A percentile compares a stretch with the other conserved stretches of the same genome.
phyloP scores from a whole-genome alignment of 345 rosid genomes.

The Mallotus nudiflorus region DNA sequence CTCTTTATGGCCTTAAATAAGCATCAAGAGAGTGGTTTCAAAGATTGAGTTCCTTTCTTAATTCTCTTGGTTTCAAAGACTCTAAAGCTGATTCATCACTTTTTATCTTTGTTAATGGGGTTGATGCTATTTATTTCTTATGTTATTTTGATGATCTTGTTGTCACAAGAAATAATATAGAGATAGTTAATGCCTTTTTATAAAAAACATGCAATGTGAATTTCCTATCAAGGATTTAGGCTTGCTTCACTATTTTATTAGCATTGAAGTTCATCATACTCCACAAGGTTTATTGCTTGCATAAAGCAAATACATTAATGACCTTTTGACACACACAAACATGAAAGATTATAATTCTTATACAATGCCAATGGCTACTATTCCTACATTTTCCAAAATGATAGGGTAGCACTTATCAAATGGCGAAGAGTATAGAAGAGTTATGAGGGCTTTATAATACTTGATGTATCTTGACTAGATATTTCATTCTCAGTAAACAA shows the following conservation, averaged over 20 bases:
- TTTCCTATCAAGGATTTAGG: not conserved
- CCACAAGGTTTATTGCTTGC: not conserved
- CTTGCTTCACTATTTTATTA: not conserved
- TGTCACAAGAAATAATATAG: not conserved
- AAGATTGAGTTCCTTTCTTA: not conserved
- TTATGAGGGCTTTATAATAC: not conserved
- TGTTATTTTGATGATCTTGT: constrained; percentile 3
- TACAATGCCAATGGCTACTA: not conserved
- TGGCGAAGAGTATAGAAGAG: not conserved
- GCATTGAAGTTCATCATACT: not conserved
- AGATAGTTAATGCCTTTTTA: not conserved
- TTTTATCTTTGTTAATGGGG: not conserved
- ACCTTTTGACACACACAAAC: not conserved
- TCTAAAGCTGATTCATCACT: not conserved
- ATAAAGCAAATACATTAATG: not conserved
- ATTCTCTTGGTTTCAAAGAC: not conserved
- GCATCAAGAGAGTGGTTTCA: not conserved
- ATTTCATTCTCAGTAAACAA: not conserved
- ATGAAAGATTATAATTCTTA: not conserved
- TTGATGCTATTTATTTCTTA: not conserved
- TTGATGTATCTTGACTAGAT: not conserved
- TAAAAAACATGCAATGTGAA: not conserved
- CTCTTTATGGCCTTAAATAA: not conserved
- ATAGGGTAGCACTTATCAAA: not conserved
- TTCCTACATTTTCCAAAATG: not conserved